Evolutionary conservation across 441 rosid genomes (phyloP), one percentile per base, ranked within the genome.

Genomic region (Adansonia madagascariensis): DNA sequence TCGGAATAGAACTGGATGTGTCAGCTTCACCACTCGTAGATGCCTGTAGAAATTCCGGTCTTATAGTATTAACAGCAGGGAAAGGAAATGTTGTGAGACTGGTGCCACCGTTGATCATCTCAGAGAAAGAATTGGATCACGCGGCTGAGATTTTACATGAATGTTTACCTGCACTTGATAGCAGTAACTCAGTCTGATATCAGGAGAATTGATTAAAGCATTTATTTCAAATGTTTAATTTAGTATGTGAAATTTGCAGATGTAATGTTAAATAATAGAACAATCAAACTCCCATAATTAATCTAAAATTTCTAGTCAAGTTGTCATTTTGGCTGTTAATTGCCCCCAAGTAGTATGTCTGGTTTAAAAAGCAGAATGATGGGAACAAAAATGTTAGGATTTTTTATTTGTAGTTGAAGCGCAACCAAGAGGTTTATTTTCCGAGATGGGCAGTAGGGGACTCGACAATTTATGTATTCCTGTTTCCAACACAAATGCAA

Each of bases 71-170:
- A 63, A 92, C 97, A 11, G 97, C 99, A 1, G 97, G 98, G 17
- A 95, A 92, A 80, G 98, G 98, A 52, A 90, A 95, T 73, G 88
- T 91, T 3, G 94, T 95, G 78, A 90, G 96, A 82, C 76, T 92
- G 68, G 92, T 94, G 49, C 96, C 97, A 53, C 97, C 98, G 8
- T 62, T 94, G 90, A 85, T 90, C 77, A 88, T 94, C 78, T 81
- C 92, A 4, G 90, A 86, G 79, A 88, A 87, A 78, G 96, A 92
- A 65, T 78, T 94, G 77, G 88, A 87, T 43, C 75, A 60, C 75
- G 97, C 93, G 4, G 93, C 85, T 75, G 92, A 88, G 64, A 87
- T 90, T 82, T 56, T 91, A 35, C 67, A 22, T 64, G 77, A 82
- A 47, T 82, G 81, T 72, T 47, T 93, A 27, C 86, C 84, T 8